These are phyloP conservation scores for Aureobasidium musti DNA, from an alignment of 2,329 filamentous ascomycete species.

Conservation along the genomic window DNA sequence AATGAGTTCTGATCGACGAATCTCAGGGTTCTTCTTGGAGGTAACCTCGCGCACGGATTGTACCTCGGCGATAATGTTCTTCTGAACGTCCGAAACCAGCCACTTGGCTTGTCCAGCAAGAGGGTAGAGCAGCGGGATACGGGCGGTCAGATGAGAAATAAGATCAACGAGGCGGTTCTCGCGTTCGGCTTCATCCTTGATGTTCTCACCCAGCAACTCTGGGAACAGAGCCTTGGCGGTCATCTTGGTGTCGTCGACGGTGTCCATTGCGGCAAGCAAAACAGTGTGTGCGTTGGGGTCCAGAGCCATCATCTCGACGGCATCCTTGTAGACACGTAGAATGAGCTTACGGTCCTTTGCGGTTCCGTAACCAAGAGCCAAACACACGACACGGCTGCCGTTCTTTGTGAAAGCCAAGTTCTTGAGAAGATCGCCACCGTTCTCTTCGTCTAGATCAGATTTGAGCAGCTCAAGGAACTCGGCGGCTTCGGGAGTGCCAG, in stretches of 20 bases:
- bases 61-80: constrained; percentile 69
- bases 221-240: constrained; percentile 82
- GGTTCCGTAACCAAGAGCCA: constrained; percentile 78
- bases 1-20: constrained; percentile 73
- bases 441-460: constrained; percentile 73
- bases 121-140: constrained; percentile 74
- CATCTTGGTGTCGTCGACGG: constrained; percentile 92
- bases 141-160: constrained; percentile 65
- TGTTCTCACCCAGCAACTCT: constrained; percentile 72
- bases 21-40: constrained; percentile 86
- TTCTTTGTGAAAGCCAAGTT: constrained; percentile 95
- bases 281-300: constrained; percentile 78
- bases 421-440: constrained; percentile 82
- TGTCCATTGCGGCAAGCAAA: constrained; percentile 82
- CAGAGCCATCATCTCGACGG: constrained; percentile 78
- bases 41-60: constrained; percentile 77
- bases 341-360: constrained; percentile 94
- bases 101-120: constrained; percentile 67
- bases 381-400: constrained; percentile 76
- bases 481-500: constrained; percentile 75
- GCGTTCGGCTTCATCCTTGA: constrained; percentile 49
- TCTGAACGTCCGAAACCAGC: constrained; percentile 66
- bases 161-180: constrained; percentile 63
- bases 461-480: constrained; percentile 91
- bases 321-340: constrained; percentile 86